Evolutionary conservation across 805 yeast species (phyloP).

Genomic region (Sugiyamaella smithiae): DNA sequence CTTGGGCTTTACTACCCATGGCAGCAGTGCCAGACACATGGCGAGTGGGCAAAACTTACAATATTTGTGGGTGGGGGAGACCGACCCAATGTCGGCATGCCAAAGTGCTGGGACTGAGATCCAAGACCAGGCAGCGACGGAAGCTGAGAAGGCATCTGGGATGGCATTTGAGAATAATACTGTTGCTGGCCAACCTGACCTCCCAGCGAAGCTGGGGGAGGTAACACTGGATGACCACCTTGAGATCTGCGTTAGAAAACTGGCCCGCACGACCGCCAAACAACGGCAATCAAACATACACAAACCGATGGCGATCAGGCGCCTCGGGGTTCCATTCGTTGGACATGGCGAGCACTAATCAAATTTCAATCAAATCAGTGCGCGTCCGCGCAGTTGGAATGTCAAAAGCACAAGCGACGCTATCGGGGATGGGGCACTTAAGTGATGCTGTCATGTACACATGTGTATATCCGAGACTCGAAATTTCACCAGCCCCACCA

Average conservation of each 20-base stretch:
- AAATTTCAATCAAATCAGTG: not conserved
- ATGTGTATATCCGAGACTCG: conserved; percentile 5
- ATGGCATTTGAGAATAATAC: conserved; percentile 14
- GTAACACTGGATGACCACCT: conserved; percentile 34
- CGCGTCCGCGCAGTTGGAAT: conserved; percentile 1
- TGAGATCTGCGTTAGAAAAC: conserved; percentile 24
- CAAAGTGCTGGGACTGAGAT: conserved; percentile 6
- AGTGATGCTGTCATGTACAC: conserved; percentile 1
- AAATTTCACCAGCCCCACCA: conserved; percentile 4
- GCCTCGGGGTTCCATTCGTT: conserved; percentile 7
- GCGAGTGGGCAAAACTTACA: too few relatives aligned
- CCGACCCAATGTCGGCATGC: conserved; percentile 26
- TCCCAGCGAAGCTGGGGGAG: conserved; percentile 33
- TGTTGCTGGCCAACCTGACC: conserved; percentile 20
- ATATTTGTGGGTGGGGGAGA: conserved; percentile 3
- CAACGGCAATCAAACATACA: conserved; percentile 21
- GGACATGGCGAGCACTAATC: conserved; percentile 19
- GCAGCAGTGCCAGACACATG: too few relatives aligned
- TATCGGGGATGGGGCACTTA: not conserved
- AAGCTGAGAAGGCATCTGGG: conserved; percentile 27
- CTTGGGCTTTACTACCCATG: too few relatives aligned
- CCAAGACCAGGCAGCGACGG: conserved; percentile 32
- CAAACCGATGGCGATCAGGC: conserved; percentile 27
- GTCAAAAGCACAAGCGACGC: conserved; percentile 7
- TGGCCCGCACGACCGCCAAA: conserved; percentile 1